Base-by-base conservation (phyloP, 1,284 basidiomycete species). In the Phellinidium pouzarii region DNA sequence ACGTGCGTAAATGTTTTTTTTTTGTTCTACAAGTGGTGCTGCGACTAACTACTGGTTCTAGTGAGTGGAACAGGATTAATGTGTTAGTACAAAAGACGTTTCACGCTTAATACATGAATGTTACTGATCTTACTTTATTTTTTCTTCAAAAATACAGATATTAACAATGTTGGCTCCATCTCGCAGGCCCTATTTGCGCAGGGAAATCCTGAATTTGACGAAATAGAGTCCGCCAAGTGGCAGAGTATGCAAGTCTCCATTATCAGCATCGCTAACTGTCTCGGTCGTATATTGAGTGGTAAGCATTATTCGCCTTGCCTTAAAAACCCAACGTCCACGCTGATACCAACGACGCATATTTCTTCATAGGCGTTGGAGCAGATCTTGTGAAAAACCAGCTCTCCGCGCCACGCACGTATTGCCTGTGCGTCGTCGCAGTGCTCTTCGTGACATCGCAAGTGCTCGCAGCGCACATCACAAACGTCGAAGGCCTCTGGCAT, bases 151-250 rank as follows among this genome's bases (percentile, higher is more conserved):
- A n/a, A n/a, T n/a, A 12, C 59, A 90, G 87, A 89, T 62, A 96
- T 96, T 71, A 95, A 95, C 69, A 97, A 97, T 60, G 91, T 92
- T 20, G 93, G 93, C n/a, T 86, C 87, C 0, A 91, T 96, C 65
- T 83, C 93, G 0, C 84, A 91, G 64, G 90, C 90, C 0, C 74
- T 97, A 11, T 91, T 84, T 56, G 80, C 85, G 11, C 75, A 84
- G 56, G 78, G 78, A 5, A 77, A 84, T 44, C 66, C 77, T 1
- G 62, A 73, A 3, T 90, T 86, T 60, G 82, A 91, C 60, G 78
- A 80, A 19, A 65, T 75, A 0, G 73, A 76, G 57, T 82, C 91
- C 0, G 76, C 83, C 1, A 78, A 80, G 49, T 84, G 84, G 76
- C 94, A 97, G 70, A 84, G 90, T 0, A 74, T 79, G 3, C 91